Conservation (phyloP, 352 stramenopile genomes). For the Blastocystis sp. region DNA sequence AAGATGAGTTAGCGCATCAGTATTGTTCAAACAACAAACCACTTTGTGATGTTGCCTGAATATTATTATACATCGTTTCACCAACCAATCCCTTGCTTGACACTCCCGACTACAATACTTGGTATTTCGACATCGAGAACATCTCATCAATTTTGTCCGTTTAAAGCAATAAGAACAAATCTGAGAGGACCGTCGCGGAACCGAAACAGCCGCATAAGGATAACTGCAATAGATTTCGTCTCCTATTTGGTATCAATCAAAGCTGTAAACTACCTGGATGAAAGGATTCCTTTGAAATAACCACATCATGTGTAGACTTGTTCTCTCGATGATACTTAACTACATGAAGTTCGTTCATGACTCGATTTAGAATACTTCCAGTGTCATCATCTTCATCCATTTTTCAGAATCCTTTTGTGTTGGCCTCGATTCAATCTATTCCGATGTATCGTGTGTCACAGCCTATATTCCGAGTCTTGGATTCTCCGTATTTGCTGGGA, state of each 20-base stretch:
- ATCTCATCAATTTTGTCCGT: background rate
- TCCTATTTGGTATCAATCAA: background rate
- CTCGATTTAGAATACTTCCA: background rate
- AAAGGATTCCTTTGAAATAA: background rate
- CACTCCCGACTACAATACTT: conserved; percentile 13
- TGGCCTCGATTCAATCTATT: background rate
- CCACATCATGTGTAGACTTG: background rate
- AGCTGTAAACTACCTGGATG: background rate
- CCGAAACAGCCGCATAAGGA: background rate
- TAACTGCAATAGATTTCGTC: background rate
- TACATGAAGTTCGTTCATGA: background rate
- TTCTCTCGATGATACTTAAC: background rate
- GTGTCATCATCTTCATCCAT: background rate
- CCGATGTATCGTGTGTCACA: background rate
- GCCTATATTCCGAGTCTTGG: background rate
- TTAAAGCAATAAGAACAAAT: background rate
- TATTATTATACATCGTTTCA: background rate
- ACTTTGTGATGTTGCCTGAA: background rate
- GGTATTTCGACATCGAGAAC: background rate
- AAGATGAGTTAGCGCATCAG: background rate
- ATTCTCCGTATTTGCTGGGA: background rate
- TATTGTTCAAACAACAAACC: background rate
- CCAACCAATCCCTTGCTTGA: background rate
- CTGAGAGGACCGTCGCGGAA: background rate
- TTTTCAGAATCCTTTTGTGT: background rate